Conservation (phyloP, 371 early-diverging fungal species). For the Batrachochytrium dendrobatidis region DNA sequence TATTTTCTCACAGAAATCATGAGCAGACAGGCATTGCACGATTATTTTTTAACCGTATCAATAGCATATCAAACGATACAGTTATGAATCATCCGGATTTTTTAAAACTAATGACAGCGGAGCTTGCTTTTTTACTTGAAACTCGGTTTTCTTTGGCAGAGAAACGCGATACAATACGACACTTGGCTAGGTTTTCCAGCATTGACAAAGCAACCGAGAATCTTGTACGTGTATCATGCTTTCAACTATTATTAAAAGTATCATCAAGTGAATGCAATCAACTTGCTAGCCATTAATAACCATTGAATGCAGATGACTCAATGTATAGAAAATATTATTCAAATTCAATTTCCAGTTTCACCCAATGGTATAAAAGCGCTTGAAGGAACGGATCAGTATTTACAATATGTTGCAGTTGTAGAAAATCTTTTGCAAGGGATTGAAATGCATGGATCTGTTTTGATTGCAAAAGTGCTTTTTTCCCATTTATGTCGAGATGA, state of each 20-base stretch:
- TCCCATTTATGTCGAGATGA: conserved; percentile 49
- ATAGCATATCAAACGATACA: no score
- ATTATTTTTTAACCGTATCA: no score
- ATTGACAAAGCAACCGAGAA: neutral
- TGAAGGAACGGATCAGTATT: conserved; percentile 36
- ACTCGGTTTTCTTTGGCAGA: neutral
- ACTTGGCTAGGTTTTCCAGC: neutral
- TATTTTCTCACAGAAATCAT: no score
- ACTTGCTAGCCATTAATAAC: neutral
- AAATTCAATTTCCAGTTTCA: conserved; percentile 44
- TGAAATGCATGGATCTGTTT: conserved; percentile 31
- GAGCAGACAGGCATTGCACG: neutral
- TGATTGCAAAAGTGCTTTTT: conserved; percentile 45
- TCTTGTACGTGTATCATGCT: neutral
- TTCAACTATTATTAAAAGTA: neutral
- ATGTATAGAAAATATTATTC: neutral
- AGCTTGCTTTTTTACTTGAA: neutral
- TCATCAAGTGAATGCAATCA: neutral
- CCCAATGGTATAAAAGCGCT: conserved; percentile 32
- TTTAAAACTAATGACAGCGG: neutral
- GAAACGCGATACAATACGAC: neutral
- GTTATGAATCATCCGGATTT: no score
- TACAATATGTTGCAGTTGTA: conserved; percentile 45
- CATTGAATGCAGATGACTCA: neutral
- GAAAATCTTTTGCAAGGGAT: conserved; percentile 46